Percentiles rank a stretch among this genome's conserved stretches.
Conservation (phyloP, 2,329 filamentous ascomycete species). For the Ophidiomyces ophidiicola region DNA sequence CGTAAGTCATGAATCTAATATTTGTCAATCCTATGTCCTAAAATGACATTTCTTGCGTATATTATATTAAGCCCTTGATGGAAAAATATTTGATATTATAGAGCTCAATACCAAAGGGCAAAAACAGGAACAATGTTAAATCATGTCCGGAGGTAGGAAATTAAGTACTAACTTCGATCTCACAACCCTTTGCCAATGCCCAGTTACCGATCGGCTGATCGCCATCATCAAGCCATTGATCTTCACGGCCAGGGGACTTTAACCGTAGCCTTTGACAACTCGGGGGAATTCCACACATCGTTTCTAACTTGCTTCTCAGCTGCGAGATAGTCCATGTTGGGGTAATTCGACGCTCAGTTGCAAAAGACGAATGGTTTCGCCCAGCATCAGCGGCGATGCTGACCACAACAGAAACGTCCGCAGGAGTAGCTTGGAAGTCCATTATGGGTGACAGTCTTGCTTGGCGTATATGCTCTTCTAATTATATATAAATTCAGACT, state of each 20-base stretch:
- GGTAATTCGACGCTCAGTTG: constrained; percentile 80
- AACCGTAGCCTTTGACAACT: constrained; percentile 63
- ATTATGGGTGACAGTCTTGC: too few relatives aligned
- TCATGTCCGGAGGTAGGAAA: background rate
- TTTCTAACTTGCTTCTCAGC: constrained; percentile 78
- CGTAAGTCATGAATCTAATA: constrained; percentile 65
- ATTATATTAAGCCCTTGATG: background rate
- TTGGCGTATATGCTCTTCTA: too few relatives aligned
- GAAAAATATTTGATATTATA: background rate
- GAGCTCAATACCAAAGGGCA: background rate
- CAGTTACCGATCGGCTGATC: constrained; percentile 50
- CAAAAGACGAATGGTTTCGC: constrained; percentile 29
- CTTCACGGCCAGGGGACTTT: constrained; percentile 49
- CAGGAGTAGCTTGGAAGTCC: constrained; percentile 29
- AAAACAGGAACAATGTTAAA: background rate
- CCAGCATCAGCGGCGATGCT: constrained; percentile 22
- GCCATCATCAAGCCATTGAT: constrained; percentile 56
- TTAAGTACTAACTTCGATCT: constrained; percentile 30
- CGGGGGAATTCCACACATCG: constrained; percentile 82
- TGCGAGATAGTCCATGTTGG: constrained; percentile 81
- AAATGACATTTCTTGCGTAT: background rate
- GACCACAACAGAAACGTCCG: constrained; percentile 31
- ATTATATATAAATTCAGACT: too few relatives aligned
- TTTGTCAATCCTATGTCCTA: constrained; percentile 7
- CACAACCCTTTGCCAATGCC: constrained; percentile 30